phyloP scores from a whole-genome alignment of 2,329 filamentous ascomycete genomes.

The Tolypocladium nubicola region DNA sequence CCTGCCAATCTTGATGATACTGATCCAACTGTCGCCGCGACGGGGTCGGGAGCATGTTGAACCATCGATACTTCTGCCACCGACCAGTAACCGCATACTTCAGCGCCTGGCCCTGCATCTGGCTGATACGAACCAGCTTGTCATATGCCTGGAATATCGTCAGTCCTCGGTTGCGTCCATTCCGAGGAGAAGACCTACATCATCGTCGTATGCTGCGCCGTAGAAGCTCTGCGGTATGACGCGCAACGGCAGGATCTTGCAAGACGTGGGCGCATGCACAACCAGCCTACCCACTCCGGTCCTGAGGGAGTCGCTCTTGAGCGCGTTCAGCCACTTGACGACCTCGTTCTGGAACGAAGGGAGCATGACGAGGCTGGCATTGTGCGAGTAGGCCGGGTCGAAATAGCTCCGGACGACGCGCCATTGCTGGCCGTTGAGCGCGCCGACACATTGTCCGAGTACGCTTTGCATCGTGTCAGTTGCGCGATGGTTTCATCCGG shows the following conservation, averaged over 20 bases:
- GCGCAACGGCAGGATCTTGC: background rate
- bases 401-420: background rate
- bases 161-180: background rate
- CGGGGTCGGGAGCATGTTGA: background rate
- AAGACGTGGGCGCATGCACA: background rate
- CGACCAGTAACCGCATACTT: background rate
- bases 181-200: background rate
- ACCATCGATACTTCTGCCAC: background rate
- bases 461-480: background rate
- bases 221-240: background rate
- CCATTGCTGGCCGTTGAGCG: background rate
- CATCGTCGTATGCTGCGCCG: background rate
- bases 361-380: background rate
- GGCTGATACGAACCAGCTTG: background rate
- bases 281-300: background rate
- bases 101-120: background rate
- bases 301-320: background rate
- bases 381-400: background rate
- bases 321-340: background rate
- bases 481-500: background rate
- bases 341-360: background rate
- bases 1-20: background rate
- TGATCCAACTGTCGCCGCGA: background rate
- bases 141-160: background rate
- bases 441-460: background rate